Evolutionary conservation across 176 grass and related monocot species (phyloP).

Genomic region (Aechmea fasciata): DNA sequence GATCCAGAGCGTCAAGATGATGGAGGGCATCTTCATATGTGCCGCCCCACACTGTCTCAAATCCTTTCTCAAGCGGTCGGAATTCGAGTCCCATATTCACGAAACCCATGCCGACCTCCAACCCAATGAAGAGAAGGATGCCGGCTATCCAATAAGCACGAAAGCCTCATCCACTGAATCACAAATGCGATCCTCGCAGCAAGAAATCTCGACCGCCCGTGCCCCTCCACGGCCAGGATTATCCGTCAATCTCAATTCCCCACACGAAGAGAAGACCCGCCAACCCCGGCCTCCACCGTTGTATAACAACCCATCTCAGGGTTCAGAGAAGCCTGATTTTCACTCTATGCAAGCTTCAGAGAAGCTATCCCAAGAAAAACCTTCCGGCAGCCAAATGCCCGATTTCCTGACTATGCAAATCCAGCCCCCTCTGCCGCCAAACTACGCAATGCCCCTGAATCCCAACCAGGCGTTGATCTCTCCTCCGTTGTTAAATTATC

Average conservation of each 20-base stretch:
- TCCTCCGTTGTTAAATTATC: too few relatives aligned
- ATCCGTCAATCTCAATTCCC: constrained; percentile 55
- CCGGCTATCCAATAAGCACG: constrained; percentile 23
- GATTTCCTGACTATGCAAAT: constrained; percentile 45
- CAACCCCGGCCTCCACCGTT: too few relatives aligned
- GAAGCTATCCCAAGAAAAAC: constrained; percentile 3
- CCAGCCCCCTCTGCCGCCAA: constrained; percentile 39
- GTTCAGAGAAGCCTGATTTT: constrained; percentile 11
- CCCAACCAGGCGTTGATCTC: constrained; percentile 46
- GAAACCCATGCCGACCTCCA: constrained; percentile 62
- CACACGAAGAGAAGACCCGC: constrained; percentile 43
- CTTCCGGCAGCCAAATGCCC: constrained; percentile 12
- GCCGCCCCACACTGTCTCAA: constrained; percentile 93
- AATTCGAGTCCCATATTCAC: constrained; percentile 71
- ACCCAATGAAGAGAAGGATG: constrained; percentile 40
- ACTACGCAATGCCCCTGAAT: constrained; percentile 70
- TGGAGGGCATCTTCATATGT: constrained; percentile 98
- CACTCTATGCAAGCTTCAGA: constrained; percentile 11
- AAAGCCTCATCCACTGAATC: constrained; percentile 19
- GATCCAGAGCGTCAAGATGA: constrained; percentile 90
- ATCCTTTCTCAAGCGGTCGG: constrained; percentile 74
- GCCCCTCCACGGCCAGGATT: constrained; percentile 46
- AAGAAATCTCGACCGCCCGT: constrained; percentile 67
- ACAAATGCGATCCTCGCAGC: constrained; percentile 50
- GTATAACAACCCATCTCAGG: constrained; percentile 33